Percentiles rank a stretch among this genome's conserved stretches.
These are phyloP conservation scores for Fusarium graminum DNA, from an alignment of 2,329 filamentous ascomycete species.

Conservation along the genomic window DNA sequence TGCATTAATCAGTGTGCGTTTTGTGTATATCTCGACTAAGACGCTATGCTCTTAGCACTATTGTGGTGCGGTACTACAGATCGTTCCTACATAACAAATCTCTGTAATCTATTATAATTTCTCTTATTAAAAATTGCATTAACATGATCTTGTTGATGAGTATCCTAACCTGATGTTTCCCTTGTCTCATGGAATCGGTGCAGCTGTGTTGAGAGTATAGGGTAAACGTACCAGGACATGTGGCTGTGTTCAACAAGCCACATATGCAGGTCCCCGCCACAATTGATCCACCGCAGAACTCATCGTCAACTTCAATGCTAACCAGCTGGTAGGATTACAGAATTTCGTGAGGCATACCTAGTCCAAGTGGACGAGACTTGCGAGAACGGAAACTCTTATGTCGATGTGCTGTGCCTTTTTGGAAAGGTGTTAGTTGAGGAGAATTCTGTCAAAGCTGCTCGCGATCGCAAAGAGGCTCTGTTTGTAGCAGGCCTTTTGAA, in stretches of 20 bases:
- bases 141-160: too few relatives aligned
- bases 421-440: constrained; percentile 12
- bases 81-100: too few relatives aligned
- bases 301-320: constrained; percentile 44
- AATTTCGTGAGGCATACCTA: constrained; percentile 24
- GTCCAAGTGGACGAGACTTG: constrained; percentile 29
- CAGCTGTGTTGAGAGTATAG: not conserved
- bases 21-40: too few relatives aligned
- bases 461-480: constrained; percentile 43
- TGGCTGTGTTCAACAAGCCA: constrained; percentile 38
- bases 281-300: constrained; percentile 47
- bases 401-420: constrained; percentile 15
- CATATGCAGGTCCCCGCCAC: constrained; percentile 38
- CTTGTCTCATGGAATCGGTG: not conserved
- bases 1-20: too few relatives aligned
- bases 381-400: constrained; percentile 1
- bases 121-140: too few relatives aligned
- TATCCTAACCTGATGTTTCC: not conserved
- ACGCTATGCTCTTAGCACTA: too few relatives aligned
- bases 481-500: constrained; percentile 45
- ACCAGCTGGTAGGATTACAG: constrained; percentile 26
- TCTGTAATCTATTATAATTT: too few relatives aligned
- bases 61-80: too few relatives aligned
- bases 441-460: constrained; percentile 35
- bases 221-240: constrained; percentile 7